Evolutionary conservation across 2,329 filamentous ascomycete genomes (phyloP), one percentile per base, ranked within the genome.

Genomic region (Canariomyces notabilis): DNA sequence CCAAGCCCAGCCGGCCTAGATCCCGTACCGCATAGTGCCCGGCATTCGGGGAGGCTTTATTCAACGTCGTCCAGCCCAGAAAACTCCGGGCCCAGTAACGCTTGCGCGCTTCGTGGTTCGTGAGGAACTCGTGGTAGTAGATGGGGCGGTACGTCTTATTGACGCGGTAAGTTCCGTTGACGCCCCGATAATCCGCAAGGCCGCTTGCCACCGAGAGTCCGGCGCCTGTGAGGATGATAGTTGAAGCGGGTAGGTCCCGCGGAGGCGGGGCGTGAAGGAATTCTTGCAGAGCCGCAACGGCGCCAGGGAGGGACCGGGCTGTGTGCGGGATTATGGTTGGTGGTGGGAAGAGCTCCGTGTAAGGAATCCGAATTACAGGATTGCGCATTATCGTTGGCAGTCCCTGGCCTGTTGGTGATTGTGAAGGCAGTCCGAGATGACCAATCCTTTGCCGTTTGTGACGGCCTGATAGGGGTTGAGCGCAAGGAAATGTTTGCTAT

Each of bases 51-150:
- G 70, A 72, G n/a, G 89, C 87, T 51, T 80, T 83, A 60, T 85
- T 72, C 55, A 97, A 71, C 36, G 80, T 89, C 4, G 87, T 83
- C 90, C 90, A 97, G 31, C 93, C 93, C 16, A 98, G 70, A 65
- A 95, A 98, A 61, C 87, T 95, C 39, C 93, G 74, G 1, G 93
- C 91, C 93, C 93, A 98, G 64, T 98, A 98, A 51, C 93, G 75
- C 67, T 96, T 93, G 54, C 93, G 75, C 11, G 87, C 82, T 64
- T 90, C 87, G 67, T 97, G 91, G 54, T 73, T 86, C 37, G 76
- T 71, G 35, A 89, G 67, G 61, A 97, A 98, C 64, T 98, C 93
- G 64, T 89, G 82, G 65, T 87, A 90, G 70, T 95, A 98, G 55
- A 95, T 94, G 23, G 91, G 93, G 2, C 87, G 81, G 62, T 95